Base-by-base conservation (phyloP, 192 early-diverging fungal species). In the Gaertneriomyces semiglobifer region DNA sequence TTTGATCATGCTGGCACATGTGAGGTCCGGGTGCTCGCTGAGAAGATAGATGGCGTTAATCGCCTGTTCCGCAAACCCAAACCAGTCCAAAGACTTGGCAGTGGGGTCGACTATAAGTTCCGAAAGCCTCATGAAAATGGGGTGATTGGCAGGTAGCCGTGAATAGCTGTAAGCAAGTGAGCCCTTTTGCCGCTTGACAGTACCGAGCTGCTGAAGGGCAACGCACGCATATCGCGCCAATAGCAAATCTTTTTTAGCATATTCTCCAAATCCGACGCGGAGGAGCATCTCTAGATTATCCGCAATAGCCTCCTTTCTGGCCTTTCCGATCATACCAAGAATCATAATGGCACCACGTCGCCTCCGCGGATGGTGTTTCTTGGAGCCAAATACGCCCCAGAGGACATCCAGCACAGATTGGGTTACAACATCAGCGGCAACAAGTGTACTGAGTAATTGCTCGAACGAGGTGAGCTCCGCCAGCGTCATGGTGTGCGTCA, bases 401-500 rank as follows among this genome's bases (percentile, higher is more conserved):
- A 99, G 81, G 58, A 88, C 85, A 43, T 88, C 86, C 25, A 95
- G 74, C 0, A 95, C 85, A 9, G 79, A 67, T 5, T 80, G 75
- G 11, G 84, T 68, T 43, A 99, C 90, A 62, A 74, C 70, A n/a
- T 75, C 66, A 14, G 74, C 73, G 44, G 87, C 86, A 77, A 92
- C 83, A 70, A 96, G 83, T 11, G 84, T 87, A 38, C 85, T 87
- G 39, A 99, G 71, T 5, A 99, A 77, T 74, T 95, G 89, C 60
- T 99, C 97, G 39, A 99, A 78, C 5, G 95, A 98, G 0, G 93
- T 98, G 38, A 96, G 78, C 73, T 99, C 94, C 0, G 96, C 92
- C 64, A 98, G 74, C 16, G 89, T 94, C 5, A 93, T 87, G 54
- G 85, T 86, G 73, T 86, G 86, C 4, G 94, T 93, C 45, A 99